Conservation (phyloP, 2,329 filamentous ascomycete species). For the Orbilia oligospora region DNA sequence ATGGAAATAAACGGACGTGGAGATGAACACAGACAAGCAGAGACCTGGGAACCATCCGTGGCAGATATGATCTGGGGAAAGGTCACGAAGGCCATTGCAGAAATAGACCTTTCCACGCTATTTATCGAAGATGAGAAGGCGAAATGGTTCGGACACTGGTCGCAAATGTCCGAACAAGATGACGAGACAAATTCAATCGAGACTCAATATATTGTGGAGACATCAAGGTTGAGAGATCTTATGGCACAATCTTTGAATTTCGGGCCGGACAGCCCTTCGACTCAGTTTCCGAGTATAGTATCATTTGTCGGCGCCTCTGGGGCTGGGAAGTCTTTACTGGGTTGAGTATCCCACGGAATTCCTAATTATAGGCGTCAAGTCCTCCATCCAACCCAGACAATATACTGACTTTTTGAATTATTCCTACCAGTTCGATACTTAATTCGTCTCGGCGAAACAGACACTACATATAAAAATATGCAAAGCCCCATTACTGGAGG, state of each 20-base stretch:
- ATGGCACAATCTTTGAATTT: background rate
- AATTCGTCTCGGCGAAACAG: background rate
- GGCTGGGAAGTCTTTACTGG: constrained; percentile 30
- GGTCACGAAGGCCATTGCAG: too few species aligned
- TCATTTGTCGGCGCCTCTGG: constrained; percentile 29
- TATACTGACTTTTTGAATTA: too few species aligned
- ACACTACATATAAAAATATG: background rate
- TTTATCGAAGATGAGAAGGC: constrained; percentile 3
- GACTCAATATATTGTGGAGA: constrained; percentile 13
- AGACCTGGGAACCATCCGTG: too few species aligned
- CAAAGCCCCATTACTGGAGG: background rate
- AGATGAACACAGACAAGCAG: too few species aligned
- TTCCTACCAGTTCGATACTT: constrained; percentile 13
- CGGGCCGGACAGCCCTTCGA: background rate
- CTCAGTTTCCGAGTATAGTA: constrained; percentile 37
- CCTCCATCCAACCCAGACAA: too few species aligned
- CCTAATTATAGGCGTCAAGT: too few species aligned
- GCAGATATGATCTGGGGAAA: too few species aligned
- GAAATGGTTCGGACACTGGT: constrained; percentile 34
- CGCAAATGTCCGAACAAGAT: background rate
- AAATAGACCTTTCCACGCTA: too few species aligned
- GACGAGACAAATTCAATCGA: background rate
- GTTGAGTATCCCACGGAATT: background rate
- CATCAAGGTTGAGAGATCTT: constrained; percentile 10
- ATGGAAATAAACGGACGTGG: too few species aligned